Evolutionary conservation across 345 rosid genomes (phyloP), one percentile per base, ranked within the genome.

Genomic region (Lenwebbia sp.): DNA sequence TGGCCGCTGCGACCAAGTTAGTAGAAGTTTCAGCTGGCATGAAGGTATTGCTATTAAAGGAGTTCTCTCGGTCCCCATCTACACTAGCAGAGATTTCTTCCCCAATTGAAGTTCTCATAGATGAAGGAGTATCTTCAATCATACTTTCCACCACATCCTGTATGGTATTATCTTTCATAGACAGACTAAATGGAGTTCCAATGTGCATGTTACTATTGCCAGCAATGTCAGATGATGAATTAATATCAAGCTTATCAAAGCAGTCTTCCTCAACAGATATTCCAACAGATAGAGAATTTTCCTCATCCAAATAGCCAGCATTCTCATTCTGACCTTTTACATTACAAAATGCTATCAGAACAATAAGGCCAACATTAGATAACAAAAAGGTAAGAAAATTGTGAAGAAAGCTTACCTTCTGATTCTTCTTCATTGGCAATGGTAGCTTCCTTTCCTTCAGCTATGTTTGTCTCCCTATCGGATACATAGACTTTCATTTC

Each of bases 391-490:
- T n/a, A 82, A 52, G 58, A 82, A 82, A 5, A 82, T 82, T 28
- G 54, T n/a, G 58, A 13, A 57, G 13, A 55, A 87, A 84, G 84
- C 83, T 87, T 91, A 95, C 97, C 96, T 93, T 88, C 85, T 62
- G 65, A 58, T 52, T 30, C 84, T 84, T 87, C 88, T 86, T 65
- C 87, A 75, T 0, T 58, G 85, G 82, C 84, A 82, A 23, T 54
- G 74, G 53, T 54, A 54, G 86, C 60, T 84, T 75, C 88, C 74
- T 88, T 85, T 85, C 40, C 86, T 50, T 87, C 55, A 65, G 44
- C 87, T 54, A 86, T 82, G 8, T 13, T 85, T 82, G 84, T 26
- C 87, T 90, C 90, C 51, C 41, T 82, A 23, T 52, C 84, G 19
- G 86, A 26, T 41, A 75, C 92, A 41, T 87, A 88, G 87, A 26